Conservation (phyloP, 2,329 filamentous ascomycete genomes). For the Diplodia intermedia region DNA sequence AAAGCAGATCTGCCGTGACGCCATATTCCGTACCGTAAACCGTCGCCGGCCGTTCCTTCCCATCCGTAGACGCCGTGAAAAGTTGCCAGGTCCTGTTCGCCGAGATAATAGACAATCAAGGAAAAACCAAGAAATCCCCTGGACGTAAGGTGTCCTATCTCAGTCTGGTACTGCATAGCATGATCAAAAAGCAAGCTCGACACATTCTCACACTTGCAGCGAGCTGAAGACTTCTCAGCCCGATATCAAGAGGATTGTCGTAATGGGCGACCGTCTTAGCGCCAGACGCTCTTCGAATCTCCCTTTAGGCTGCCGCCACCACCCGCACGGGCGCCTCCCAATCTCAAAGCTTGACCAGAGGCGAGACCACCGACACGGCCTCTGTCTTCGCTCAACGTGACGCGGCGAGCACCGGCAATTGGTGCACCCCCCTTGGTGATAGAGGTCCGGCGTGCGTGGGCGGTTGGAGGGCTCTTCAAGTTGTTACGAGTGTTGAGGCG, state of each 20-base stretch:
- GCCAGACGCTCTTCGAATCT: slow-evolving; percentile 34
- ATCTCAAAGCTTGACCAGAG: slow-evolving; percentile 42
- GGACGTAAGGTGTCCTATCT: background rate
- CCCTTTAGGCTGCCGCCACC: slow-evolving; percentile 30
- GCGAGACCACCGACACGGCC: slow-evolving; percentile 39
- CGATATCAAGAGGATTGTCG: background rate
- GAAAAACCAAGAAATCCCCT: slow-evolving; percentile 7
- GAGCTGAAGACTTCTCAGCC: background rate
- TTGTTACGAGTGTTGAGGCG: slow-evolving; percentile 71
- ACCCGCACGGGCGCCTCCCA: slow-evolving; percentile 33
- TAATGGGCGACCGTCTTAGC: slow-evolving; percentile 6
- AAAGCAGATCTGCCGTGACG: slow-evolving; percentile 7
- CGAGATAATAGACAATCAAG: background rate
- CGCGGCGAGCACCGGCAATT: slow-evolving; percentile 46
- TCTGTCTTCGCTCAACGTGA: slow-evolving; percentile 45
- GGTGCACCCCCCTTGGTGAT: slow-evolving; percentile 64
- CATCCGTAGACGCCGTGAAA: slow-evolving; percentile 4
- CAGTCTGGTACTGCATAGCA: slow-evolving; percentile 14
- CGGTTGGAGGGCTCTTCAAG: slow-evolving; percentile 65
- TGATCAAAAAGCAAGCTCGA: background rate
- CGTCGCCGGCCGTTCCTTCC: background rate
- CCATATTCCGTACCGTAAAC: slow-evolving; percentile 2
- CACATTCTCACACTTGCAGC: background rate
- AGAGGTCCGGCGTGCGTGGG: slow-evolving; percentile 67
- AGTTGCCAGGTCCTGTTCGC: background rate